These are phyloP conservation scores for Cucurbita moschata DNA, from an alignment of 306 rosid species.

Conservation along the genomic window DNA sequence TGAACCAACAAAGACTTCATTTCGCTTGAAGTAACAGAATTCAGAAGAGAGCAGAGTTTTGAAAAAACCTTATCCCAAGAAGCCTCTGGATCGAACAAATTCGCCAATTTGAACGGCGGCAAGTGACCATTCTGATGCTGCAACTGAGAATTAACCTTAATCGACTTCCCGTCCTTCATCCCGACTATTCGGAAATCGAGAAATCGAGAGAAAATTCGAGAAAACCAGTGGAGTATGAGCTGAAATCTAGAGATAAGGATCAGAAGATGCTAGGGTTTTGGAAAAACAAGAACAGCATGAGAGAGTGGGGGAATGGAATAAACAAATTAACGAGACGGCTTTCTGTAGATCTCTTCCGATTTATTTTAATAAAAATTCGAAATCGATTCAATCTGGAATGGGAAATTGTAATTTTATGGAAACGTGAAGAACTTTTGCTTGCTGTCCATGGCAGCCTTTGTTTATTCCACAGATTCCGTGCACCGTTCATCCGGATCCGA, in stretches of 20 bases:
- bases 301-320: background rate
- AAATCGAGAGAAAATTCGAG: background rate
- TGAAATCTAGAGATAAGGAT: background rate
- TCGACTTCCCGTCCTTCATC: constrained; percentile 84
- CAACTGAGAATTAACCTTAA: constrained; percentile 18
- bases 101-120: constrained; percentile 74
- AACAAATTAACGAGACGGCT: constrained; percentile 1
- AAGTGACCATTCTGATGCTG: constrained; percentile 82
- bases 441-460: background rate
- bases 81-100: constrained; percentile 87
- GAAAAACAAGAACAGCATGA: background rate
- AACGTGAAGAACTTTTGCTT: background rate
- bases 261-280: background rate
- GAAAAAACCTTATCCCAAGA: constrained; percentile 87
- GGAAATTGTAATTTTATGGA: background rate
- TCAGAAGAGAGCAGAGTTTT: background rate
- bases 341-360: background rate
- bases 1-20: background rate
- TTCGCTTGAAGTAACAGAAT: background rate
- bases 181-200: background rate
- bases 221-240: background rate
- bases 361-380: background rate
- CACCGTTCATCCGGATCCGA: background rate
- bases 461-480: background rate
- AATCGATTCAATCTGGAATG: background rate